Conservation (phyloP, 805 yeast species). For the Saturnispora hagleri region DNA sequence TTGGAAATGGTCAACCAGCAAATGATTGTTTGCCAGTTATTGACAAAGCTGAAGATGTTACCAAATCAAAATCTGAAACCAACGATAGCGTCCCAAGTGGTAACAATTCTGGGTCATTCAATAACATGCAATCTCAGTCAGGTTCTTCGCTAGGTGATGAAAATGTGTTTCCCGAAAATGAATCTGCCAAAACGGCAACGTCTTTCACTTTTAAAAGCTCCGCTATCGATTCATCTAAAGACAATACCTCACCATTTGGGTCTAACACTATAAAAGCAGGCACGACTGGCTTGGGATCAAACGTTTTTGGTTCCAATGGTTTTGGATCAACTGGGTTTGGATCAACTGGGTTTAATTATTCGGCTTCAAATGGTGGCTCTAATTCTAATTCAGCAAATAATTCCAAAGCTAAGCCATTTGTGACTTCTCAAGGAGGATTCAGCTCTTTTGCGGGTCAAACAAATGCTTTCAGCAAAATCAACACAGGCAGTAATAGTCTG, state of each 20-base stretch:
- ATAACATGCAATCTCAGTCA: neutral
- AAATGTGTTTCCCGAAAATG: neutral
- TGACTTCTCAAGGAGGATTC: conserved; percentile 1
- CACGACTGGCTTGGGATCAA: conserved; percentile 11
- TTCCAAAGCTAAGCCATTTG: neutral
- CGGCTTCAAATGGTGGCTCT: conserved; percentile 4
- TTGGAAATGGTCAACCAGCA: neutral
- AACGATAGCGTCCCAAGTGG: neutral
- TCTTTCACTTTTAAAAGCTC: neutral
- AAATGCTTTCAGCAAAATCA: neutral
- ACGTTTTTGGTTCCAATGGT: conserved; percentile 10
- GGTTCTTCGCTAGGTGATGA: neutral
- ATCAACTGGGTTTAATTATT: conserved; percentile 11
- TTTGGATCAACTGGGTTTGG: conserved; percentile 4
- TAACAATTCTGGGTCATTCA: neutral
- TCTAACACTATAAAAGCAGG: neutral
- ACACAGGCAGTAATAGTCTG: neutral
- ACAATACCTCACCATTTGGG: conserved; percentile 1
- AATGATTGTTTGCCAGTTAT: too few relatives aligned
- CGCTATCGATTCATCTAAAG: neutral
- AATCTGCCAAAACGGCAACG: neutral
- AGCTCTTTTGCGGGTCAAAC: conserved; percentile 2
- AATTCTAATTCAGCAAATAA: neutral
- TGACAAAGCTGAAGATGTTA: neutral
- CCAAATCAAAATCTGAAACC: too few relatives aligned